phyloP scores from a whole-genome alignment of 176 grass and related monocot genomes.

The Aegilops bicornis region DNA sequence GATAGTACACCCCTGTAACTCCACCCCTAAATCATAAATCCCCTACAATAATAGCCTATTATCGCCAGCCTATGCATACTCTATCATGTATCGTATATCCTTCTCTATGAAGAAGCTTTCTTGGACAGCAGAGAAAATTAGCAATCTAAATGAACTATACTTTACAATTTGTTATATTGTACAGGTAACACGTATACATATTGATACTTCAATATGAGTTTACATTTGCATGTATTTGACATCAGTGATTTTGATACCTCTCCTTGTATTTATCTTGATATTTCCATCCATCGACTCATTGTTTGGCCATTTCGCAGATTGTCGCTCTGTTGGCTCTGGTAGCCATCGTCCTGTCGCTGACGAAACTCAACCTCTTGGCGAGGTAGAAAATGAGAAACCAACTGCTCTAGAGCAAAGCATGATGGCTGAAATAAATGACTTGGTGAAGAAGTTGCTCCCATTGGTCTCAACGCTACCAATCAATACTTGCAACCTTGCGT shows the following conservation, averaged over 20 bases:
- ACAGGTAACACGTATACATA: neutral
- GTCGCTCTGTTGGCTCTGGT: neutral
- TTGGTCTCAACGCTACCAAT: neutral
- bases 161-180: neutral
- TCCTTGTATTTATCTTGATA: neutral
- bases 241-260: neutral
- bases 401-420: conserved; percentile 5
- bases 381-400: neutral
- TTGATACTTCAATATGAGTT: neutral
- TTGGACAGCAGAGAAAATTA: too few relatives aligned
- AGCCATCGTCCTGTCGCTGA: conserved; percentile 11
- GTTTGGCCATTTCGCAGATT: conserved; percentile 28
- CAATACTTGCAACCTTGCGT: neutral
- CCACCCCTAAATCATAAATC: neutral
- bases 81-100: neutral
- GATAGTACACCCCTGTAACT: neutral
- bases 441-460: neutral
- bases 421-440: neutral
- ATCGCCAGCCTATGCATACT: neutral
- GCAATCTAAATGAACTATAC: neutral
- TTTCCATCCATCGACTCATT: neutral
- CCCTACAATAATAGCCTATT: neutral
- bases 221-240: neutral
- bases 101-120: neutral
- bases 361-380: conserved; percentile 4